Conservation (phyloP, 129 eudicot species). For the sunflower (Helianthus annuus) region HanXRQr2.0-SUNRISE NC_035449.2:97368225-97368724, state of each 20-base stretch:
- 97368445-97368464: conserved; percentile 22
- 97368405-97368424: no score
- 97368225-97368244: conserved; percentile 5
- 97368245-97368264: not conserved
- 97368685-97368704: conserved; percentile 27
- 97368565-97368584: not conserved
- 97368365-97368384: not conserved
- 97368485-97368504: conserved; percentile 17
- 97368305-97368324: conserved; percentile 32
- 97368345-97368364: not conserved
- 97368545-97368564: not conserved
- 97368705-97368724: conserved; percentile 22
- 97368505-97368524: conserved; percentile 24
- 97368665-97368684: conserved; percentile 25
- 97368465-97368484: conserved; percentile 29
- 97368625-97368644: conserved; percentile 11
- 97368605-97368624: not conserved
- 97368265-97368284: not conserved
- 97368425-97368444: no score
- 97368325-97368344: conserved; percentile 34
- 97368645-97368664: conserved; percentile 18
- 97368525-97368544: conserved; percentile 29
- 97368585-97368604: not conserved
- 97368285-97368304: conserved; percentile 7
- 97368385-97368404: no score